phyloP scores from a whole-genome alignment of 192 early-diverging fungal species.

The Coemansia sp. region DNA sequence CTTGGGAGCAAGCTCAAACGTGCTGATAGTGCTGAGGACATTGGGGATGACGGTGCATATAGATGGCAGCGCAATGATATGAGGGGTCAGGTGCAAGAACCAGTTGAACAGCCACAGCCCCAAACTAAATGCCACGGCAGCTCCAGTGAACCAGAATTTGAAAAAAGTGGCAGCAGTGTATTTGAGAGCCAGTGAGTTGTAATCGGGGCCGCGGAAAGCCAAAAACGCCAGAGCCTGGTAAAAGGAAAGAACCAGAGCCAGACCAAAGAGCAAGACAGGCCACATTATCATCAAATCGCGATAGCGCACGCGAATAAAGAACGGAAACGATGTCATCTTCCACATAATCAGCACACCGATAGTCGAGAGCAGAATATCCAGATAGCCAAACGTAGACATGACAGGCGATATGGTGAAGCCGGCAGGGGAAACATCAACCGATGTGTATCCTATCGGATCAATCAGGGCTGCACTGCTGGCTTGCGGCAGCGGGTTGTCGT shows the following conservation, averaged over 20 bases:
- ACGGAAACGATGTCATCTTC: conserved; percentile 38
- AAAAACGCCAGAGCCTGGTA: conserved; percentile 40
- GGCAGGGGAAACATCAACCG: conserved; percentile 26
- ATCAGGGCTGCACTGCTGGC: conserved; percentile 19
- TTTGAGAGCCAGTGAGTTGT: conserved; percentile 21
- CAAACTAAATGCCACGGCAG: conserved; percentile 19
- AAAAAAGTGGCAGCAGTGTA: conserved; percentile 43
- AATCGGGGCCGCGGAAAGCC: conserved; percentile 36
- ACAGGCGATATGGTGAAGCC: conserved; percentile 27
- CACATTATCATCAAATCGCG: conserved; percentile 43
- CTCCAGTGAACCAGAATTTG: conserved; percentile 43
- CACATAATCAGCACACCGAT: conserved; percentile 42
- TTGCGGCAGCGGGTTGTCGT: neutral
- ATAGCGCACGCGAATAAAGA: conserved; percentile 32
- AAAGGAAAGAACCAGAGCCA: conserved; percentile 28
- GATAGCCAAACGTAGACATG: conserved; percentile 31
- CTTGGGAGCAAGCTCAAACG: conserved; percentile 49
- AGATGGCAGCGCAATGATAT: conserved; percentile 32
- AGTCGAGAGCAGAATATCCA: conserved; percentile 16
- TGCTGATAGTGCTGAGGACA: conserved; percentile 51
- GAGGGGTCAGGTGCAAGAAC: conserved; percentile 37
- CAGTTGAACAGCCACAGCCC: conserved; percentile 40
- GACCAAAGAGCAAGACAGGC: conserved; percentile 24
- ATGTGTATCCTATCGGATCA: conserved; percentile 27
- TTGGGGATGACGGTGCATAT: conserved; percentile 43